Conservation (phyloP, 129 eudicot genomes). For the Flaveria ramosissima region DNA sequence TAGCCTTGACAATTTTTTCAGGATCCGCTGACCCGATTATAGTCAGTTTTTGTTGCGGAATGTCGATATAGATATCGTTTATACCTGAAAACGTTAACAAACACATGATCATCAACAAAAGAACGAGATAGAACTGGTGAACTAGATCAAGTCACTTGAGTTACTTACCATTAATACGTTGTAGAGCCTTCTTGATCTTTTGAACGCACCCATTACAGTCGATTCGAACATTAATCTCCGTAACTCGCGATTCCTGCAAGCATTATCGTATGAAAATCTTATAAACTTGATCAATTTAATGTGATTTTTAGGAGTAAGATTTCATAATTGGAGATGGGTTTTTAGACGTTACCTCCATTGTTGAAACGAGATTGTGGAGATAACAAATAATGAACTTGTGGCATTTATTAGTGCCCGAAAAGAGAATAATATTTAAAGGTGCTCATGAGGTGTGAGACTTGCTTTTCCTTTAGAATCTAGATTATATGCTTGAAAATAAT, state of each 20-base stretch:
- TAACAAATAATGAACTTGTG: slow-evolving; percentile 51
- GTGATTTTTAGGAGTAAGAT: slow-evolving; percentile 15
- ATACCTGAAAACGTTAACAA: slow-evolving; percentile 52
- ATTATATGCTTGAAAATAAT: slow-evolving; percentile 10
- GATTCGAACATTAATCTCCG: slow-evolving; percentile 79
- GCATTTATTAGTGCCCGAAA: slow-evolving; percentile 44
- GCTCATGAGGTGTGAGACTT: slow-evolving; percentile 58
- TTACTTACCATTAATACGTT: slow-evolving; percentile 69
- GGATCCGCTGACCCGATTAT: slow-evolving; percentile 72
- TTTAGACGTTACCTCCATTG: slow-evolving; percentile 56
- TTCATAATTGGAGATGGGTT: slow-evolving; percentile 4
- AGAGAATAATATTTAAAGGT: slow-evolving; percentile 78
- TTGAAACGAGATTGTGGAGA: slow-evolving; percentile 46
- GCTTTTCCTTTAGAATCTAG: slow-evolving; percentile 40
- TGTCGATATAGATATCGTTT: slow-evolving; percentile 53
- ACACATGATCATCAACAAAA: not conserved
- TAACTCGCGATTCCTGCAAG: slow-evolving; percentile 74
- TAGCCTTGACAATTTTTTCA: slow-evolving; percentile 58
- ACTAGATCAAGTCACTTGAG: not conserved
- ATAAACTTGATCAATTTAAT: slow-evolving; percentile 3
- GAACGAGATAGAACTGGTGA: not conserved
- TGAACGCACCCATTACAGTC: slow-evolving; percentile 97
- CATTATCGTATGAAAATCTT: slow-evolving; percentile 21
- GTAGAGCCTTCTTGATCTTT: slow-evolving; percentile 85
- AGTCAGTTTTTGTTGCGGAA: slow-evolving; percentile 65